Percentiles rank a stretch among this genome's conserved stretches.
Conservation (phyloP, 352 stramenopile genomes). For the Phytophthora quininea region DNA sequence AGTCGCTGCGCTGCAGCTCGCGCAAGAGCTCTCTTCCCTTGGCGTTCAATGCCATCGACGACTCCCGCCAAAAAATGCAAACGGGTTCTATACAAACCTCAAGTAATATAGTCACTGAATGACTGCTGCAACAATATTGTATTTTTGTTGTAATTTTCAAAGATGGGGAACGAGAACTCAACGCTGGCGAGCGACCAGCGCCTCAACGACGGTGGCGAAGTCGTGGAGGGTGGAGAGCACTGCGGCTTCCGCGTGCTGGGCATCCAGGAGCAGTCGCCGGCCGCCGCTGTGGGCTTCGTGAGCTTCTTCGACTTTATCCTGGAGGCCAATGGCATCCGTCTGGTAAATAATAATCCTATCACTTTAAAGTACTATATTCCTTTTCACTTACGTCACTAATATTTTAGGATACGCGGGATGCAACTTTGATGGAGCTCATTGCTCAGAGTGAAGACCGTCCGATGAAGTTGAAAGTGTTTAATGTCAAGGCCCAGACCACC, state of each 20-base stretch:
- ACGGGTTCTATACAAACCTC: neutral
- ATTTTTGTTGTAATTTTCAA: too few species aligned
- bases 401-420: conserved; percentile 75
- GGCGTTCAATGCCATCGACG: conserved; percentile 61
- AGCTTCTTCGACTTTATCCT: conserved; percentile 99
- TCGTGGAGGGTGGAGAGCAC: conserved; percentile 64
- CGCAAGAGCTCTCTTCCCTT: conserved; percentile 88
- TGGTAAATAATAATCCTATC: conserved; percentile 27
- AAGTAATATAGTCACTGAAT: neutral
- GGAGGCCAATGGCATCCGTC: conserved; percentile 90
- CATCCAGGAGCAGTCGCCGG: conserved; percentile 95
- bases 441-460: conserved; percentile 82
- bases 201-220: conserved; percentile 20
- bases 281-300: conserved; percentile 92
- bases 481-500: conserved; percentile 79
- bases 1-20: conserved; percentile 92
- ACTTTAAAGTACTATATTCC: neutral
- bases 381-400: neutral
- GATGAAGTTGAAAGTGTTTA: conserved; percentile 79
- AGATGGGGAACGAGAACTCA: conserved; percentile 64
- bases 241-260: conserved; percentile 96
- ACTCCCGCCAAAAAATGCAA: neutral
- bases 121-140: neutral
- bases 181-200: conserved; percentile 23
- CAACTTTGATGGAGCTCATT: conserved; percentile 93